Conservation (phyloP, 305 asterid genomes). For the Rubia balearica region DNA sequence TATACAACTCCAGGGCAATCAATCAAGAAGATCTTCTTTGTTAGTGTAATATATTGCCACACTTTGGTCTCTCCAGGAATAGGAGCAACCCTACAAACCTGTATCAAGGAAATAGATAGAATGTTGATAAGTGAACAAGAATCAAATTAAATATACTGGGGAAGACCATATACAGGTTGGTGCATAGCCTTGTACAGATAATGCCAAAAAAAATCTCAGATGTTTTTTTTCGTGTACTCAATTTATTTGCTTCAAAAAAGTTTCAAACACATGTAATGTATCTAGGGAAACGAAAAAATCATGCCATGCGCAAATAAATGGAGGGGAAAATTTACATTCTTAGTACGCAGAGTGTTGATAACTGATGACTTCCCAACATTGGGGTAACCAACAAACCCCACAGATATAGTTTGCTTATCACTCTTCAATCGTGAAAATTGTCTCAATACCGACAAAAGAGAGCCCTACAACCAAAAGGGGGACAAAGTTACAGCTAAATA, state of each 20-base stretch:
- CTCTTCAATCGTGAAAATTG: constrained; percentile 82
- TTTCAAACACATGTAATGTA: neutral
- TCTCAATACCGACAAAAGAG: constrained; percentile 83
- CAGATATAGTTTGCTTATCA: constrained; percentile 95
- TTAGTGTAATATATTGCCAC: constrained; percentile 94
- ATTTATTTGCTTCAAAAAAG: neutral
- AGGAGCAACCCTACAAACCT: constrained; percentile 98
- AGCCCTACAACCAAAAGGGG: constrained; percentile 42
- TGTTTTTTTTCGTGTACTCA: neutral
- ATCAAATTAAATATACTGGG: neutral
- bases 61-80: constrained; percentile 98
- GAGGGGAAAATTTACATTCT: constrained; percentile 47
- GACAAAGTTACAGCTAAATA: constrained; percentile 4
- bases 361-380: constrained; percentile 98
- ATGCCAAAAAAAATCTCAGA: neutral
- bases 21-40: constrained; percentile 81
- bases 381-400: constrained; percentile 94
- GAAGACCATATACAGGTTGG: neutral
- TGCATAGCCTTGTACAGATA: neutral
- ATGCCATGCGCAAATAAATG: constrained; percentile 8
- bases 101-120: constrained; percentile 6
- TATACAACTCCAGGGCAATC: constrained; percentile 98
- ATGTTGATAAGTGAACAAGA: neutral
- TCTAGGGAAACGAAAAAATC: neutral
- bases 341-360: constrained; percentile 88